Percentiles rank a stretch among this genome's conserved stretches.
Evolutionary conservation across 179 eudicot genomes (phyloP).

Genomic region (Heliamphora pulchella): DNA sequence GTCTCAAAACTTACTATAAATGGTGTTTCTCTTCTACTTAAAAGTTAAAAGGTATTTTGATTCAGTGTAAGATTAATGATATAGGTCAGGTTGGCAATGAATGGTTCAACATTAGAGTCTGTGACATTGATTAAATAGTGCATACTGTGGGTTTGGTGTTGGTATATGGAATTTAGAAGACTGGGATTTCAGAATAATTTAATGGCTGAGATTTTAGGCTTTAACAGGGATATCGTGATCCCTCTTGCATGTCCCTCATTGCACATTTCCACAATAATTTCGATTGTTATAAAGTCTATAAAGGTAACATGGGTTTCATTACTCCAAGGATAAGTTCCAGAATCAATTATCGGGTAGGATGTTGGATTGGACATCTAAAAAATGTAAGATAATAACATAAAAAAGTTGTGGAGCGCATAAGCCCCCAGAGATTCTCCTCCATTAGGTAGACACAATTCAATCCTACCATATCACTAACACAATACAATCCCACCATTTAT

Average conservation of each 20-base stretch:
- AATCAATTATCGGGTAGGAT: not conserved
- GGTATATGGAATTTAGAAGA: not conserved
- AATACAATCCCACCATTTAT: no score
- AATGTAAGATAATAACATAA: not conserved
- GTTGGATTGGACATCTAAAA: not conserved
- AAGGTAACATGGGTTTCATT: not conserved
- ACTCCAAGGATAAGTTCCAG: not conserved
- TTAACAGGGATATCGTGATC: not conserved
- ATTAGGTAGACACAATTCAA: no score
- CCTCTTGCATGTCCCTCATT: not conserved
- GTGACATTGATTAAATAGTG: not conserved
- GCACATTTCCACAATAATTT: not conserved
- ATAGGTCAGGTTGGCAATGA: not conserved
- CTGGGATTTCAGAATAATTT: not conserved
- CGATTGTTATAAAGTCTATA: not conserved
- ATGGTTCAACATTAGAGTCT: not conserved
- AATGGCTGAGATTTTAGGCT: constrained; percentile 2
- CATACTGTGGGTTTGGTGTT: not conserved
- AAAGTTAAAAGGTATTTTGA: no score
- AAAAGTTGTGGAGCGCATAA: no score
- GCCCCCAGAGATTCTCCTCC: no score
- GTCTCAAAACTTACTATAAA: not conserved
- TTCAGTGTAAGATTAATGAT: not conserved
- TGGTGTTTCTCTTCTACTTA: not conserved
- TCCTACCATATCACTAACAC: no score